Evolutionary conservation across 75 land plant genomes (phyloP).

Genomic region (Cupressus sempervirens): DNA sequence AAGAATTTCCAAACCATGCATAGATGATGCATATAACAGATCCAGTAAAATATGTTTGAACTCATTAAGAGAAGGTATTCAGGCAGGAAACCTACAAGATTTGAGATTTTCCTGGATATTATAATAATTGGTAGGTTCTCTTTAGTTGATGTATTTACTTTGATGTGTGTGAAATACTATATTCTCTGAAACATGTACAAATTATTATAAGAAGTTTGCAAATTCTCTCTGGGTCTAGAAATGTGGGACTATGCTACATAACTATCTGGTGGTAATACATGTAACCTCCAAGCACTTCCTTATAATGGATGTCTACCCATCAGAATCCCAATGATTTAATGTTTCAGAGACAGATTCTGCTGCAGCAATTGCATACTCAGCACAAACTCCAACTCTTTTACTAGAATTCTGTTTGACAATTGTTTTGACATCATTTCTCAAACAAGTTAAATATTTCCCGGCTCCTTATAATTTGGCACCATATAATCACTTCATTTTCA

Average conservation of each 20-base stretch:
- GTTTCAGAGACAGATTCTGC: neutral
- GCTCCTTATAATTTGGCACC: neutral
- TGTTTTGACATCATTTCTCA: neutral
- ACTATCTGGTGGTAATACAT: neutral
- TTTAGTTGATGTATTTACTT: neutral
- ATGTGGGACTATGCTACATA: neutral
- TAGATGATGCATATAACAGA: too few relatives aligned
- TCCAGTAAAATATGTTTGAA: too few relatives aligned
- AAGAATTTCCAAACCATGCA: too few relatives aligned
- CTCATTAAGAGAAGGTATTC: too few relatives aligned
- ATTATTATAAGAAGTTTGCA: neutral
- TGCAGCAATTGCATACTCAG: neutral
- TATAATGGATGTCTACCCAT: neutral
- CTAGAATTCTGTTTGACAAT: neutral
- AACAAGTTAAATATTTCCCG: neutral
- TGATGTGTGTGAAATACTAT: neutral
- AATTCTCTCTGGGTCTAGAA: neutral
- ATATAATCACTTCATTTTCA: neutral
- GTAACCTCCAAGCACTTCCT: neutral
- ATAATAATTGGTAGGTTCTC: neutral
- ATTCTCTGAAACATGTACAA: neutral
- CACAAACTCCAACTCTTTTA: neutral
- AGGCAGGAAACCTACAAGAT: too few relatives aligned
- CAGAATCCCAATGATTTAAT: neutral
- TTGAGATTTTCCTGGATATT: too few relatives aligned